Conservation (phyloP, 345 rosid species). For the Hibiscus trionum region DNA sequence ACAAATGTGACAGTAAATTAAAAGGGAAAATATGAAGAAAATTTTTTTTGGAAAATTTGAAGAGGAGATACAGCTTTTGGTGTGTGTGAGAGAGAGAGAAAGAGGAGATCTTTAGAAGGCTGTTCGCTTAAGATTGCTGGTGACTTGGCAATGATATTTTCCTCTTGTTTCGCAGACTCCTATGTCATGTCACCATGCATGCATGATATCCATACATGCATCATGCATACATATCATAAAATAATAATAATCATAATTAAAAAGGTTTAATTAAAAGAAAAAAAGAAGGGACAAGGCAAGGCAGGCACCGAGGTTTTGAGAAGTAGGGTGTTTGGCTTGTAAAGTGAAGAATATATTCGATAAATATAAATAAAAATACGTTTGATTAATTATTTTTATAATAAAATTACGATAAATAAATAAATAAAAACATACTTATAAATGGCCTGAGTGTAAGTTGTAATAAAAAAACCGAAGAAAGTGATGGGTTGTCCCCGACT, state of each 20-base stretch:
- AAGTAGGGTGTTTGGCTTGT: too few species aligned
- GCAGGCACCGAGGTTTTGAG: too few species aligned
- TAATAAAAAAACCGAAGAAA: neutral
- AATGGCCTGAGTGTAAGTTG: too few species aligned
- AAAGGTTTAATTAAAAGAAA: neutral
- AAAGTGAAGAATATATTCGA: too few species aligned
- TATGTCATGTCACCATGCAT: slow-evolving; percentile 29
- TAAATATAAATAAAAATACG: too few species aligned
- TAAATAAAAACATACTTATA: too few species aligned
- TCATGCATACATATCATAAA: neutral
- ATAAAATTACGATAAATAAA: too few species aligned
- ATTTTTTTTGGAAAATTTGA: neutral
- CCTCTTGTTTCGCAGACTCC: slow-evolving; percentile 31
- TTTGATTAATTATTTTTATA: too few species aligned
- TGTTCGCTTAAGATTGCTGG: slow-evolving; percentile 21
- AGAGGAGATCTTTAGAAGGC: slow-evolving; percentile 39
- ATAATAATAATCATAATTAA: too few species aligned
- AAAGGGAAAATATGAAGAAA: neutral
- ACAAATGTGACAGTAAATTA: neutral
- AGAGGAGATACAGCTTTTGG: slow-evolving; percentile 16
- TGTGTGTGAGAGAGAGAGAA: neutral
- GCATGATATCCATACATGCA: neutral
- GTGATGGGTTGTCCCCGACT: neutral
- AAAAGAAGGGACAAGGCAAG: too few species aligned
- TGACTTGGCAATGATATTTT: slow-evolving; percentile 69